Evolutionary conservation across 306 rosid genomes (phyloP), one percentile per base, ranked within the genome.

Genomic region (Trifolium dubium): DNA sequence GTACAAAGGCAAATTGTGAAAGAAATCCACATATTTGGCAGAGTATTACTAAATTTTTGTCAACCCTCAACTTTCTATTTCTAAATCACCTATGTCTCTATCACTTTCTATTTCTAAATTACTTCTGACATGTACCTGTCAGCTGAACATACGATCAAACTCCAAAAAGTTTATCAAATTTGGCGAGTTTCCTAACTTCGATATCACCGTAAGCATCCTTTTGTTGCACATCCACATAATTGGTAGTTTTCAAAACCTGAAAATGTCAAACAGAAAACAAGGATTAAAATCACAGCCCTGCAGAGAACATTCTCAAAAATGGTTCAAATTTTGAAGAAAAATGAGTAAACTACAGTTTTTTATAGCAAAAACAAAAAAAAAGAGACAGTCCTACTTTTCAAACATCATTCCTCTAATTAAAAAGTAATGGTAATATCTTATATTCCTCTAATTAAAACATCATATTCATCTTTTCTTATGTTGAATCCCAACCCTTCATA

Each of bases 161-260:
- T 75, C 59, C 82, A 73, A 77, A 84, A 58, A 63, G 67, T 79
- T 81, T 80, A 78, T 85, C 89, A 83, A 88, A 75, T 59, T 81
- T 87, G 37, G 69, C 74, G 32, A 77, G 85, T 69, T 83, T 94
- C 71, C 8, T 2, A 60, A 88, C 62, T 14, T 76, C 72, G 64
- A 94, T 86, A 73, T 88, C 95, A 58, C 86, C 92, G 59, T 83
- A 84, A 34, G 90, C 85, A 32, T 77, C 63, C 3, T 82, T 79
- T 85, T 94, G 97, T 71, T 86, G 71, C 74, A 87, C 90, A 71
- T 83, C 83, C 88, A 92, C 83, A 78, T 69, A 81, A 58, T 83
- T 89, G 79, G 87, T 85, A 43, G 83, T 88, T 69, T 60, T 85
- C 84, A 94, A 64, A 64, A 92, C 95, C 99, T 94, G 92, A 80